Base-by-base conservation (phyloP, 2,329 filamentous ascomycete genomes). In the Beauveria pseudobassiana region DNA sequence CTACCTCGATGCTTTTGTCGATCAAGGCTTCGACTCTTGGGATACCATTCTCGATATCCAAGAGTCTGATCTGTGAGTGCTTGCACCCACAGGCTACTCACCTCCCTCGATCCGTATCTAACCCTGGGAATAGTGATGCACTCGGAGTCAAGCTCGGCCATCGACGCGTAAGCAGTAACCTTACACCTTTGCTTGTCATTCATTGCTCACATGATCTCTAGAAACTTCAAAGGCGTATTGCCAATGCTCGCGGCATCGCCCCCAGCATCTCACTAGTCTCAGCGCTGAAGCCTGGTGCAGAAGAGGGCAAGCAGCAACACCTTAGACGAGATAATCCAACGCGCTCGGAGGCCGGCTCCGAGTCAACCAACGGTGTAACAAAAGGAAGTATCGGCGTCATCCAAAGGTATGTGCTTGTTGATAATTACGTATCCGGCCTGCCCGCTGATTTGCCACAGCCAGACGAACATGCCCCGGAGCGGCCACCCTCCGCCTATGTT, bases 11-110 rank as follows among this genome's bases (percentile, higher is more conserved):
- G 76, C 80, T 61, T 90, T 95, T 68, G 72, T 90, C 49, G 85
- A 90, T 59, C 89, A 93, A 74, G 90, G 90, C 3, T 95, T 95
- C 72, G 90, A 95, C 73, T 86, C 87, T 12, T 93, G 90, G 90
- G 88, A 91, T 40, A 92, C 87, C 1, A 87, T 93, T 61, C 79
- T 92, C 56, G 90, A 93, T 70, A 92, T 95, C 59, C 91, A 90
- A 64, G 90, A 93, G 74, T 89, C 88, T 26, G 90, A 95, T 69
- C 79, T 95, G 88, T 91, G 74, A 72, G 86, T 76, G 28, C n/a
- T 34, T 53, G 12, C 40, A n/a, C 4, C 7, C 24, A 14, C 20
- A 38, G 9, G 8, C 20, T 26, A 16, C 18, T 10, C n/a, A 34
- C 12, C 8, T 18, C 2, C 34, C 6, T 51, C 34, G 6, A 54